These are phyloP conservation scores for Cryphonectria radicalis DNA, from an alignment of 2,329 filamentous ascomycete species.

Conservation along the genomic window DNA sequence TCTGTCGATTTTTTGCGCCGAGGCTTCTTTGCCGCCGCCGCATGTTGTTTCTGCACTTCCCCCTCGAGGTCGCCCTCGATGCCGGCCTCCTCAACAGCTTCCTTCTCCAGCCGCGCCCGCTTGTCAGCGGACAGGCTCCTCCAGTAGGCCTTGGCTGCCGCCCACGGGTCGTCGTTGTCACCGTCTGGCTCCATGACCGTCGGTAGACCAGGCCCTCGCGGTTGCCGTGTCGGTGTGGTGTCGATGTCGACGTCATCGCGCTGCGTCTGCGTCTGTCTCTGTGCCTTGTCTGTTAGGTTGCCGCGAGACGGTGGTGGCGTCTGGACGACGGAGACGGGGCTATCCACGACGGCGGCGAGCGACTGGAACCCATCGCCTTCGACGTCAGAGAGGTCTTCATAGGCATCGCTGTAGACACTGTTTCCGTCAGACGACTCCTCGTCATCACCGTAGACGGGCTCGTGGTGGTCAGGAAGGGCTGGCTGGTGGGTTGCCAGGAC, in stretches of 20 bases:
- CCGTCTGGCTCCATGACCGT: slow-evolving; percentile 9
- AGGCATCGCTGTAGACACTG: slow-evolving; percentile 76
- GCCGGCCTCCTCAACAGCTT: slow-evolving; percentile 58
- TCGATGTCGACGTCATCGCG: background rate
- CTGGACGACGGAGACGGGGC: slow-evolving; percentile 54
- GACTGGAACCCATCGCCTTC: slow-evolving; percentile 73
- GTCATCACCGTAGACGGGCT: background rate
- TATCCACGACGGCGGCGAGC: slow-evolving; percentile 72
- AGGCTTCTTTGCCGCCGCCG: slow-evolving; percentile 42
- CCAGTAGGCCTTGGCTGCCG: slow-evolving; percentile 72
- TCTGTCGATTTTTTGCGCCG: slow-evolving; percentile 47
- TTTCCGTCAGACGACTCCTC: slow-evolving; percentile 47
- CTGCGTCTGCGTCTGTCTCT: background rate
- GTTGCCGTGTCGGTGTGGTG: slow-evolving; percentile 10
- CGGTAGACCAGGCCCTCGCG: background rate
- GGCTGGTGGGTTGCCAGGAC: slow-evolving; percentile 34
- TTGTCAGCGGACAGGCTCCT: slow-evolving; percentile 66
- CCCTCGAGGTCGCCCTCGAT: slow-evolving; percentile 52
- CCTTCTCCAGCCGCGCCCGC: slow-evolving; percentile 63
- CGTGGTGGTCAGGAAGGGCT: slow-evolving; percentile 41
- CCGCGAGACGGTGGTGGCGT: slow-evolving; percentile 14
- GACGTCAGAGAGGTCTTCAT: slow-evolving; percentile 70
- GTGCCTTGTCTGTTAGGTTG: background rate
- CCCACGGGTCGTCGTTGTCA: slow-evolving; percentile 59
- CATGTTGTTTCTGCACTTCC: slow-evolving; percentile 35